Percentiles rank a stretch among this genome's conserved stretches.
These are phyloP conservation scores for Blastobotrys capitulatus DNA, from an alignment of 1,139 yeast species.

Conservation along the genomic window DNA sequence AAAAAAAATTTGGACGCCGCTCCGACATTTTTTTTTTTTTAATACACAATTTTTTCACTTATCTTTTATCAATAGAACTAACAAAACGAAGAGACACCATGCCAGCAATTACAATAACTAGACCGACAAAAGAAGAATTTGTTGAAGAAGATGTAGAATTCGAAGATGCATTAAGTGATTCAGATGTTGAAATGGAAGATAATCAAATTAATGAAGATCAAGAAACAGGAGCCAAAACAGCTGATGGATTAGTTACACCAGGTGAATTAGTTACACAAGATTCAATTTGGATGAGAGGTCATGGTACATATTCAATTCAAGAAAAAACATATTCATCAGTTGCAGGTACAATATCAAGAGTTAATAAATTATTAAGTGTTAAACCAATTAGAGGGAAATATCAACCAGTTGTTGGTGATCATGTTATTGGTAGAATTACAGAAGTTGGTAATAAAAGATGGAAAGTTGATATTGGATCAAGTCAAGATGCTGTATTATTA, in stretches of 20 bases:
- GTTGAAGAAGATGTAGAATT: conserved; percentile 9
- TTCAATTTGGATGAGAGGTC: conserved; percentile 98
- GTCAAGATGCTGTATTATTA: conserved; percentile 87
- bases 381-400: conserved; percentile 82
- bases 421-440: conserved; percentile 86
- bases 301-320: conserved; percentile 81
- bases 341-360: conserved; percentile 84
- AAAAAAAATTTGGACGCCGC: background rate
- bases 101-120: conserved; percentile 14
- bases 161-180: conserved; percentile 17
- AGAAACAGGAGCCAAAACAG: conserved; percentile 6
- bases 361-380: conserved; percentile 81
- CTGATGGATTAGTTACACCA: conserved; percentile 62
- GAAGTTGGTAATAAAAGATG: conserved; percentile 93
- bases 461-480: conserved; percentile 95
- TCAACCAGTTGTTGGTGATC: conserved; percentile 94
- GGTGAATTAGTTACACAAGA: conserved; percentile 97
- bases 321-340: conserved; percentile 78
- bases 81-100: background rate
- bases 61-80: background rate
- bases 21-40: conserved; percentile 1
- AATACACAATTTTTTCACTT: background rate
- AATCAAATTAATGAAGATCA: conserved; percentile 28
- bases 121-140: conserved; percentile 7
- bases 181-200: conserved; percentile 26